Base-by-base conservation (phyloP, 495 filamentous ascomycete species). In the Aspergillus taichungensis region DNA sequence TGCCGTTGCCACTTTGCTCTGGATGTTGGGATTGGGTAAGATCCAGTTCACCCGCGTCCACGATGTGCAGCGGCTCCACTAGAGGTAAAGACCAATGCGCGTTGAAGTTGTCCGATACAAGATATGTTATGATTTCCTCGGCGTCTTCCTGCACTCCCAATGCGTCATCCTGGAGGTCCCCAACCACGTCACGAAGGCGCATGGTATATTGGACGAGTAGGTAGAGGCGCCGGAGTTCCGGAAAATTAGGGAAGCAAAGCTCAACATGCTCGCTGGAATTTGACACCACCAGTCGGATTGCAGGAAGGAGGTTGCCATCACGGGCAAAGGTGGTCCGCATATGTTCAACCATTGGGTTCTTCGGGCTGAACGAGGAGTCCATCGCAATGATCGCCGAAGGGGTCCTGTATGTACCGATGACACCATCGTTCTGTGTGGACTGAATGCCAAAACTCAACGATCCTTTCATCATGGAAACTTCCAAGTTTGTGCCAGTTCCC, bases 251-350 rank as follows among this genome's bases (percentile, higher is more conserved):
- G 14, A 78, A 56, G 43, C 74, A 78, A 32, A 66, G 61, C 44
- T 74, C 67, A 33, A 81, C 66, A 46, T 82, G 78, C 50, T 82
- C 77, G 38, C 72, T 69, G 4, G 75, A 68, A 45, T 74, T 76
- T 30, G 72, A 63, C 6, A 80, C 63, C 8, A 80, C 46, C 8
- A 80, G 57, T 46, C 71, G 65, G 27, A 80, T 62, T n/a, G 78
- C 64, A 3, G 75, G 75, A 12, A 74, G 52, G 35, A 71, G 56
- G 24, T 62, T 51, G 13, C 61, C 61, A 34, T 68, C 60, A 1
- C 64, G 65, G 40, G 66, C 58, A 50, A 61, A 67, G 5, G 68
- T 70, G 3, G 63, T 68, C 46, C 71, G 60, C 40, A 72, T 57
- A 45, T 65, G 58, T 33, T 68, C 57, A 24, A 75, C 61, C 9